These are phyloP conservation scores for Tricholoma furcatifolium DNA, from an alignment of 768 basidiomycete species.

Conservation along the genomic window DNA sequence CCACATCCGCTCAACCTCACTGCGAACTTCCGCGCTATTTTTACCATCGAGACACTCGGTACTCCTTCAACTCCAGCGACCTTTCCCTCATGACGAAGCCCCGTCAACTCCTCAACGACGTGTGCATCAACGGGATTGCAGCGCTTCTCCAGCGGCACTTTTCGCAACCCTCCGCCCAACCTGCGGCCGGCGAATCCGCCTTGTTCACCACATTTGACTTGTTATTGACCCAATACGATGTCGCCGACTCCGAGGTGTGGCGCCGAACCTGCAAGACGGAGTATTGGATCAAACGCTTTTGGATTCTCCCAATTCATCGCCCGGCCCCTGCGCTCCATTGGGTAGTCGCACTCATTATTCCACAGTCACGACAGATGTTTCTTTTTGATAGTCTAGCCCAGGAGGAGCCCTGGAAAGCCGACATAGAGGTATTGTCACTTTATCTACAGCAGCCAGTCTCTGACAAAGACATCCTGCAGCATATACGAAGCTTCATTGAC, in stretches of 20 bases:
- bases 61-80: conserved; percentile 7
- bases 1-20: too few relatives aligned
- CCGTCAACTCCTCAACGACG: conserved; percentile 19
- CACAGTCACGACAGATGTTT: conserved; percentile 11
- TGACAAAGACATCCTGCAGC: background rate
- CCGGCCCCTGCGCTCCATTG: conserved; percentile 28
- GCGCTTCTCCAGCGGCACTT: conserved; percentile 14
- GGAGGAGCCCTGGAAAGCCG: conserved; percentile 1
- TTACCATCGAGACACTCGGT: too few relatives aligned
- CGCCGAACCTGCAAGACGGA: background rate
- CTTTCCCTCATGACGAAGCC: conserved; percentile 3
- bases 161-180: background rate
- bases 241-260: conserved; percentile 24
- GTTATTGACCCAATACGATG: conserved; percentile 9
- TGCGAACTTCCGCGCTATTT: background rate
- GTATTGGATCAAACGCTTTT: too few relatives aligned
- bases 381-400: conserved; percentile 32
- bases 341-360: conserved; percentile 26
- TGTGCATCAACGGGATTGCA: conserved; percentile 25
- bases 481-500: conserved; percentile 11
- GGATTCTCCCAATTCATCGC: conserved; percentile 39
- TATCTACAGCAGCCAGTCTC: background rate
- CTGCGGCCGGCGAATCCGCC: conserved; percentile 9
- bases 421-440: conserved; percentile 6
- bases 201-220: too few relatives aligned